phyloP scores from a whole-genome alignment of 2,329 filamentous ascomycete species.

The Cladophialophora carrionii region DNA sequence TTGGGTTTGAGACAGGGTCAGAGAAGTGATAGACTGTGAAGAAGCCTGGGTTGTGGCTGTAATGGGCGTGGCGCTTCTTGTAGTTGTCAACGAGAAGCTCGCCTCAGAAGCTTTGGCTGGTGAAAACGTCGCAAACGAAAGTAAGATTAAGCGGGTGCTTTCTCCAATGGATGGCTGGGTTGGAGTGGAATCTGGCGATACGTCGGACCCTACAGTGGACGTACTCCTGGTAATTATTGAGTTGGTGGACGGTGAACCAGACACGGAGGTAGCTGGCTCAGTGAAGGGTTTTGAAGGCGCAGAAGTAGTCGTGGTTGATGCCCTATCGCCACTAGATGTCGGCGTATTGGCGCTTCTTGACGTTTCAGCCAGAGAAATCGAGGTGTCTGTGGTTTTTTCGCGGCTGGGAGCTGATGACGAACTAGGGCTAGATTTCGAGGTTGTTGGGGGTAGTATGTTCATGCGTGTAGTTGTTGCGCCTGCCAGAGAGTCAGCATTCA shows the following conservation, averaged over 20 bases:
- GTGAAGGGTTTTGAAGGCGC: neutral
- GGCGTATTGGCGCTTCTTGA: neutral
- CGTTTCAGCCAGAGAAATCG: neutral
- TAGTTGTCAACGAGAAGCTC: too few species aligned
- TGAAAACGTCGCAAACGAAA: neutral
- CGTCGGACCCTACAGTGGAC: neutral
- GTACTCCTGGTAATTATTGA: neutral
- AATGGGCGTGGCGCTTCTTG: neutral
- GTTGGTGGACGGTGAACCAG: neutral
- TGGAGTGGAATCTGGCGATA: neutral
- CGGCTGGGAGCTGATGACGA: neutral
- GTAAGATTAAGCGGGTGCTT: neutral
- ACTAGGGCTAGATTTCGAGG: neutral
- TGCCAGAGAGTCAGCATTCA: neutral
- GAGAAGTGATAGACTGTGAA: neutral
- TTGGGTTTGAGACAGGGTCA: neutral
- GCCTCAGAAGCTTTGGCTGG: neutral
- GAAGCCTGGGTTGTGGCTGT: neutral
- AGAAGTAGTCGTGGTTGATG: neutral
- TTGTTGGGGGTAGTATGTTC: neutral
- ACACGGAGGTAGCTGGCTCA: neutral
- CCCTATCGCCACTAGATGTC: neutral
- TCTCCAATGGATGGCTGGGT: neutral
- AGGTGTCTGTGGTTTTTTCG: neutral
- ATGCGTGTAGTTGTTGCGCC: neutral